phyloP scores from a whole-genome alignment of 2,329 filamentous ascomycete genomes.

The Tricladium varicosporioides region DNA sequence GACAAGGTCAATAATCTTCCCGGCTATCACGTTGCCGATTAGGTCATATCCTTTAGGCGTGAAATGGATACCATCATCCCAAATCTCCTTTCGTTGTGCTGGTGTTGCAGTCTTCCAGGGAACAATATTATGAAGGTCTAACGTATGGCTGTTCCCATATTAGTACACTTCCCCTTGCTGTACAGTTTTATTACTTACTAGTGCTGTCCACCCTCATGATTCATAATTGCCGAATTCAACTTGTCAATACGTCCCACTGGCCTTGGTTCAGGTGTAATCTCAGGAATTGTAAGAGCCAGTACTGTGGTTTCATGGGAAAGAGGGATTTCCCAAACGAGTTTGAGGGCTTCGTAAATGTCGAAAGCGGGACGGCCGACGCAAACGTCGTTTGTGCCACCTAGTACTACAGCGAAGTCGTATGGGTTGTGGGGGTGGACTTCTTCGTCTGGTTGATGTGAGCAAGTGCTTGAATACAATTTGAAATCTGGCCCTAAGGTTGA shows the following conservation, averaged over 20 bases:
- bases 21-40: slow-evolving; percentile 57
- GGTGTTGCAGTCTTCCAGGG: slow-evolving; percentile 52
- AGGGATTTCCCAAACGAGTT: slow-evolving; percentile 49
- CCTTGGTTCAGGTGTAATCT: slow-evolving; percentile 30
- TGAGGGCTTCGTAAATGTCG: slow-evolving; percentile 48
- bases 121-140: slow-evolving; percentile 52
- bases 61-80: slow-evolving; percentile 63
- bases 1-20: slow-evolving; percentile 44
- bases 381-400: slow-evolving; percentile 66
- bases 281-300: slow-evolving; percentile 62
- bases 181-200: slow-evolving; percentile 39
- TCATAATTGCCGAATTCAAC: slow-evolving; percentile 1
- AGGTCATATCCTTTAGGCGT: slow-evolving; percentile 58
- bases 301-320: slow-evolving; percentile 52
- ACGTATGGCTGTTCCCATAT: not conserved
- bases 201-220: not conserved
- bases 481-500: not conserved
- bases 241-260: not conserved
- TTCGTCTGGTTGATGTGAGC: slow-evolving; percentile 10
- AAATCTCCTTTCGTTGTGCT: slow-evolving; percentile 48
- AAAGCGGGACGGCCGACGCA: slow-evolving; percentile 38
- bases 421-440: slow-evolving; percentile 15
- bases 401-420: slow-evolving; percentile 59
- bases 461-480: not conserved
- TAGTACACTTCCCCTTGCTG: slow-evolving; percentile 37